Percentiles rank a stretch among this genome's conserved stretches.
phyloP scores from a whole-genome alignment of 2,329 filamentous ascomycete species.

The Nakataea oryzae region DNA sequence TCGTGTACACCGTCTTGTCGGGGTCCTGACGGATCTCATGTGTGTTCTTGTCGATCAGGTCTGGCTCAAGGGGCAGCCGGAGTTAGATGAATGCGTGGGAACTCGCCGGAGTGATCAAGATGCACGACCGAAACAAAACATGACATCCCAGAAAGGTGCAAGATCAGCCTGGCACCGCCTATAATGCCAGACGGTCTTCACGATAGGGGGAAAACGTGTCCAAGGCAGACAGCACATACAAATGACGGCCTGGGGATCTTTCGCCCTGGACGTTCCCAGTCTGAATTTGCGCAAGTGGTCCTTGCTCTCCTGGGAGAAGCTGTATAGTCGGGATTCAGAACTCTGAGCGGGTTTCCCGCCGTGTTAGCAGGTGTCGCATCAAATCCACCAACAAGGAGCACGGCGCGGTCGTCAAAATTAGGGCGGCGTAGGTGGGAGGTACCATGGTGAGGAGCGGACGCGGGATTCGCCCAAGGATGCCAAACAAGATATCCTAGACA shows the following conservation, averaged over 20 bases:
- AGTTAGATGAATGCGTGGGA: neutral
- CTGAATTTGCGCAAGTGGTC: constrained; percentile 91
- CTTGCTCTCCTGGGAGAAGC: constrained; percentile 83
- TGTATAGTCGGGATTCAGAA: constrained; percentile 84
- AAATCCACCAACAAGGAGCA: neutral
- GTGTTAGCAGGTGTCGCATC: neutral
- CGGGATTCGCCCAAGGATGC: neutral
- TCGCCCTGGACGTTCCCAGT: constrained; percentile 77
- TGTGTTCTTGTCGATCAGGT: constrained; percentile 80
- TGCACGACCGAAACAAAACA: neutral
- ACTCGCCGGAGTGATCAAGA: neutral
- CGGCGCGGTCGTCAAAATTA: neutral
- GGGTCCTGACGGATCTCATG: constrained; percentile 83
- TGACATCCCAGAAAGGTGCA: neutral
- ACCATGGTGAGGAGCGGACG: constrained; percentile 13
- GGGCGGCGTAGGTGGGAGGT: neutral
- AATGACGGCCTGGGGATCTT: constrained; percentile 81
- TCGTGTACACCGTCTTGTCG: constrained; percentile 66
- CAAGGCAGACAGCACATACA: constrained; percentile 53
- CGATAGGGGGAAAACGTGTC: neutral
- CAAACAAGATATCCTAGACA: neutral
- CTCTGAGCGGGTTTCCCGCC: constrained; percentile 24
- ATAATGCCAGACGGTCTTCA: neutral
- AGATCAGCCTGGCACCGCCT: neutral
- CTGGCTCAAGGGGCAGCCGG: constrained; percentile 5